Evolutionary conservation across 2,329 filamentous ascomycete genomes (phyloP).

Genomic region (Xylaria sp.): DNA sequence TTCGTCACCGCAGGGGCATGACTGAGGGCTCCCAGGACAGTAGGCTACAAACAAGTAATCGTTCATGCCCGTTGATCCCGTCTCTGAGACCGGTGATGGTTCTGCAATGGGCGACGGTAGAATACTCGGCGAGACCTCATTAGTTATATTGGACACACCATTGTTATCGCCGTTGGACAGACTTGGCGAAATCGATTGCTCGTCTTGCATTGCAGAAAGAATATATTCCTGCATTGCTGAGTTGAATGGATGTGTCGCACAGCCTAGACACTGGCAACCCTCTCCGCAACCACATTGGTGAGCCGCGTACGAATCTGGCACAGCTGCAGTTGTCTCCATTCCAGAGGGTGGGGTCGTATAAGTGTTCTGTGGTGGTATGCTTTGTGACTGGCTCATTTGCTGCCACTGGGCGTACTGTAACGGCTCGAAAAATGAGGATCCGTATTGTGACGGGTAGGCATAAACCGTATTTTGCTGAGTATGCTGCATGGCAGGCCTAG

Average conservation of each 20-base stretch:
- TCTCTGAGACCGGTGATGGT: slow-evolving; percentile 59
- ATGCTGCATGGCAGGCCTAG: slow-evolving; percentile 29
- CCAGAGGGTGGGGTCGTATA: slow-evolving; percentile 24
- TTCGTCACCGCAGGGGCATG: slow-evolving; percentile 68
- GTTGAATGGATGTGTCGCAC: slow-evolving; percentile 74
- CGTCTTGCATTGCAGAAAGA: slow-evolving; percentile 39
- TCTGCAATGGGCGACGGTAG: slow-evolving; percentile 60
- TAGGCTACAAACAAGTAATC: slow-evolving; percentile 71
- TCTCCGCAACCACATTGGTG: slow-evolving; percentile 72
- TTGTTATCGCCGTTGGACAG: slow-evolving; percentile 29
- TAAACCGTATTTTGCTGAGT: slow-evolving; percentile 34
- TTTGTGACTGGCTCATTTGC: slow-evolving; percentile 35
- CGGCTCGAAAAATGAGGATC: slow-evolving; percentile 38
- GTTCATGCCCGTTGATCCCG: slow-evolving; percentile 54
- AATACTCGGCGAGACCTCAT: slow-evolving; percentile 22
- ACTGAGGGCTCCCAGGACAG: slow-evolving; percentile 61
- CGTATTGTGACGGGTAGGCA: slow-evolving; percentile 33
- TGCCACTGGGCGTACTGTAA: slow-evolving; percentile 45
- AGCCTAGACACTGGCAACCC: slow-evolving; percentile 73
- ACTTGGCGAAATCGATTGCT: slow-evolving; percentile 38
- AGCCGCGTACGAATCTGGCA: slow-evolving; percentile 19
- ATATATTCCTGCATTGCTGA: slow-evolving; percentile 64
- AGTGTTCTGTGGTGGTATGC: slow-evolving; percentile 22
- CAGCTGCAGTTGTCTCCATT: slow-evolving; percentile 19
- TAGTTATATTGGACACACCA: slow-evolving; percentile 9